These are phyloP conservation scores for Furcasterigmium furcatum DNA, from an alignment of 2,329 filamentous ascomycete species.

Conservation along the genomic window DNA sequence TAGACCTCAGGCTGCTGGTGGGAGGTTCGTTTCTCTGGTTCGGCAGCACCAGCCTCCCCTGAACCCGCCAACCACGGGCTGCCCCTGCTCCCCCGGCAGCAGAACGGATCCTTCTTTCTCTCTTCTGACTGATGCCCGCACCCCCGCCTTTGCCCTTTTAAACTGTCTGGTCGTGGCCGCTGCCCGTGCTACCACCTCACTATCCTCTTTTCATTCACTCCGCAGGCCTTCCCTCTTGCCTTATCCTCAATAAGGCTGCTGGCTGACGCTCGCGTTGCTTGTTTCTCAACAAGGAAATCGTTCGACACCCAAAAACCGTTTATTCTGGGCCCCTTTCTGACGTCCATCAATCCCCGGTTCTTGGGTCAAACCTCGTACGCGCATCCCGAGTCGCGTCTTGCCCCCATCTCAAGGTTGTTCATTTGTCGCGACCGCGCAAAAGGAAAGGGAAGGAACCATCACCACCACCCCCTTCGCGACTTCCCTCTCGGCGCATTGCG, in stretches of 20 bases:
- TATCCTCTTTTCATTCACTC: conserved; percentile 49
- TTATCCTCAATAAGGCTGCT: conserved; percentile 28
- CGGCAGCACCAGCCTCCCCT: conserved; percentile 14
- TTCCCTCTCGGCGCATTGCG: no score
- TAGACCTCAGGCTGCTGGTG: no score
- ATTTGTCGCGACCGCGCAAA: conserved; percentile 4
- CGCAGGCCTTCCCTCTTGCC: conserved; percentile 41
- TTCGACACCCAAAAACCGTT: conserved; percentile 23
- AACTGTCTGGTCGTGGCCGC: conserved; percentile 36
- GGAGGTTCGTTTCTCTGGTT: conserved; percentile 22
- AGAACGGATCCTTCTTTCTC: conserved; percentile 7
- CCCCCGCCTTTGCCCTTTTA: conserved; percentile 26
- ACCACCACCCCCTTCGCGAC: conserved; percentile 1
- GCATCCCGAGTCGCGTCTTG: conserved; percentile 11
- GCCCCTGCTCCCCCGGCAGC: conserved; percentile 1
- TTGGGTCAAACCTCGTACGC: background rate
- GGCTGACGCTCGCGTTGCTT: conserved; percentile 31
- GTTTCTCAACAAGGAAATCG: conserved; percentile 34
- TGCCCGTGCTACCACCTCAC: conserved; percentile 45
- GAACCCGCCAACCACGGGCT: conserved; percentile 4
- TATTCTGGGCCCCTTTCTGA: conserved; percentile 13
- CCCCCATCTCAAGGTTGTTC: conserved; percentile 1
- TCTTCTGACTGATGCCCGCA: conserved; percentile 17
- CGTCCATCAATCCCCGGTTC: conserved; percentile 4
- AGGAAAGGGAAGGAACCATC: background rate